These are phyloP conservation scores for Lanmaoa rubissima DNA, from an alignment of 768 basidiomycete species.

Conservation along the genomic window DNA sequence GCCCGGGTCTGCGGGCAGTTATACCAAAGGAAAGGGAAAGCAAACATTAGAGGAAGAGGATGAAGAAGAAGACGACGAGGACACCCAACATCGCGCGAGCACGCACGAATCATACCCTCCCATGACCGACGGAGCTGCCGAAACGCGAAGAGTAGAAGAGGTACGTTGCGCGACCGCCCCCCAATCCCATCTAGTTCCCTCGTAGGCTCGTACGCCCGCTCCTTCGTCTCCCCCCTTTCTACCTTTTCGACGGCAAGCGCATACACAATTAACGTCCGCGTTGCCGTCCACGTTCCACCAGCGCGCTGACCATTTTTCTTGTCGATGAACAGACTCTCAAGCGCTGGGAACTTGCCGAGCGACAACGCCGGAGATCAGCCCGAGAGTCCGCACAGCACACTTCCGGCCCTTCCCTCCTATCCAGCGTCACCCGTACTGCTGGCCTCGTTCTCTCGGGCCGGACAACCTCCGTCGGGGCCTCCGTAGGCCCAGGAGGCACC, in stretches of 20 bases:
- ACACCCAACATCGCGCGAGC: slow-evolving; percentile 16
- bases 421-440: slow-evolving; percentile 57
- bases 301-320: slow-evolving; percentile 1
- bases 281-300: not conserved
- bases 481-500: slow-evolving; percentile 30
- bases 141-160: slow-evolving; percentile 71
- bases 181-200: not conserved
- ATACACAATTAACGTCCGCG: not conserved
- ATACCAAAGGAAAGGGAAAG: slow-evolving; percentile 35
- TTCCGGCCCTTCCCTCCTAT: slow-evolving; percentile 46
- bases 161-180: slow-evolving; percentile 37
- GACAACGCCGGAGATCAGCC: slow-evolving; percentile 69
- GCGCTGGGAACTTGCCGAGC: slow-evolving; percentile 76
- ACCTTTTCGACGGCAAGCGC: not conserved
- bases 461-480: slow-evolving; percentile 30
- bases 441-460: slow-evolving; percentile 53
- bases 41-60: slow-evolving; percentile 11
- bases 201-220: not conserved
- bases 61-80: slow-evolving; percentile 27
- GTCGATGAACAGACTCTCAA: slow-evolving; percentile 55
- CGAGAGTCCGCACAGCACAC: slow-evolving; percentile 48
- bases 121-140: slow-evolving; percentile 59
- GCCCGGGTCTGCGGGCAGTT: slow-evolving; percentile 4
- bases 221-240: not conserved
- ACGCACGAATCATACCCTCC: slow-evolving; percentile 56